These are phyloP conservation scores for Ochetophila trinervis DNA, from an alignment of 306 rosid genomes.

Conservation along the genomic window DNA sequence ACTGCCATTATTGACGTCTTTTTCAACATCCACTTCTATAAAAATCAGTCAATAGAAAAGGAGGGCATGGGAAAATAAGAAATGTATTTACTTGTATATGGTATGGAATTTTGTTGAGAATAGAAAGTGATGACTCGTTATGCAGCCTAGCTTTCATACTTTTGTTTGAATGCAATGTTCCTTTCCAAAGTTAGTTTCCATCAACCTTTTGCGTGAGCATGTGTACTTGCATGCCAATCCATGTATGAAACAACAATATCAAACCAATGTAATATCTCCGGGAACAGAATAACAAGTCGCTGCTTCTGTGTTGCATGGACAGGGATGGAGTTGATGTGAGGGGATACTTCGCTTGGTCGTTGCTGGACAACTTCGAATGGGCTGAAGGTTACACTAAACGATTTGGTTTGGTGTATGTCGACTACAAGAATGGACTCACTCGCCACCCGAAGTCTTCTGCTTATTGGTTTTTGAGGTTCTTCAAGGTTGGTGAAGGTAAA, in stretches of 20 bases:
- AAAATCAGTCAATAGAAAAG: too few species aligned
- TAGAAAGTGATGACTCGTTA: too few species aligned
- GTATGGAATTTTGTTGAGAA: too few species aligned
- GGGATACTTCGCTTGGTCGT: constrained; percentile 95
- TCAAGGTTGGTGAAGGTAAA: constrained; percentile 50
- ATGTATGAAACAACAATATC: neutral
- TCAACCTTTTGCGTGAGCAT: neutral
- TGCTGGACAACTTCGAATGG: constrained; percentile 95
- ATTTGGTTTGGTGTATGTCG: constrained; percentile 79
- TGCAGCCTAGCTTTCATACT: too few species aligned
- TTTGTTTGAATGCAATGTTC: too few species aligned
- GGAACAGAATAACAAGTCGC: neutral
- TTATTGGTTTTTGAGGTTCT: constrained; percentile 77
- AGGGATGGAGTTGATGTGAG: constrained; percentile 87
- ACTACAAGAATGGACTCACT: constrained; percentile 70
- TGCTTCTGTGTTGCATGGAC: constrained; percentile 15
- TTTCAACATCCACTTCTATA: too few species aligned
- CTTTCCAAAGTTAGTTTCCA: neutral
- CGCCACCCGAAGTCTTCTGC: constrained; percentile 96
- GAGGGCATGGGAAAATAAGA: too few species aligned
- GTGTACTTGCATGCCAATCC: neutral
- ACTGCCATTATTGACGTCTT: too few species aligned
- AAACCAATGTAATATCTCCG: neutral
- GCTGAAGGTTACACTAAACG: constrained; percentile 92
- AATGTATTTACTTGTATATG: too few species aligned